Conservation (phyloP, 495 filamentous ascomycete genomes). For the Aspergillus biplanus region DNA sequence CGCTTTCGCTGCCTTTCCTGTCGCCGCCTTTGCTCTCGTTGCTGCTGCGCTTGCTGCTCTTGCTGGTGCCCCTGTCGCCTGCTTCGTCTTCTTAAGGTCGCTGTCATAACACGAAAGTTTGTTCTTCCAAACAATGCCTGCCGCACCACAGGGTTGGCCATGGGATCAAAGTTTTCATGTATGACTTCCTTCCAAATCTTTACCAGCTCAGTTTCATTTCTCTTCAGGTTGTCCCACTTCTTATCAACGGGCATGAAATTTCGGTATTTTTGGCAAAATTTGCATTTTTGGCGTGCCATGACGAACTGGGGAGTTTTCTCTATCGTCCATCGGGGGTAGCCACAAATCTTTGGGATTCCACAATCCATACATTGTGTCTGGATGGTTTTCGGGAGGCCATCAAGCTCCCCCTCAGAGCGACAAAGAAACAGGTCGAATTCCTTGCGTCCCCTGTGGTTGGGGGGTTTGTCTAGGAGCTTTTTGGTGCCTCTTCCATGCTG, state of each 20-base stretch:
- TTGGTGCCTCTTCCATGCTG: not conserved
- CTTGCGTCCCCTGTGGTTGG: not conserved
- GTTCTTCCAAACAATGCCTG: no score
- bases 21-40: no score
- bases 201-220: no score
- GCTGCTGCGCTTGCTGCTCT: no score
- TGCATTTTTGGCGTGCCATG: not conserved
- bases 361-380: not conserved
- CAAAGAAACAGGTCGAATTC: not conserved
- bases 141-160: no score
- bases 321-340: not conserved
- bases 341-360: not conserved
- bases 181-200: no score
- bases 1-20: no score
- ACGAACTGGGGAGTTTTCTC: not conserved
- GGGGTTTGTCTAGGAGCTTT: not conserved
- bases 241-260: not conserved
- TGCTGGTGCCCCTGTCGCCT: no score
- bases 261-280: not conserved
- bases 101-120: no score
- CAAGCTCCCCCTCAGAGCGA: not conserved
- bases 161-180: no score
- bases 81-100: no score
- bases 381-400: not conserved
- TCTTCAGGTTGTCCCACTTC: not conserved